Conservation (phyloP, 352 stramenopile genomes). For the Blastocystis sp. region DNA sequence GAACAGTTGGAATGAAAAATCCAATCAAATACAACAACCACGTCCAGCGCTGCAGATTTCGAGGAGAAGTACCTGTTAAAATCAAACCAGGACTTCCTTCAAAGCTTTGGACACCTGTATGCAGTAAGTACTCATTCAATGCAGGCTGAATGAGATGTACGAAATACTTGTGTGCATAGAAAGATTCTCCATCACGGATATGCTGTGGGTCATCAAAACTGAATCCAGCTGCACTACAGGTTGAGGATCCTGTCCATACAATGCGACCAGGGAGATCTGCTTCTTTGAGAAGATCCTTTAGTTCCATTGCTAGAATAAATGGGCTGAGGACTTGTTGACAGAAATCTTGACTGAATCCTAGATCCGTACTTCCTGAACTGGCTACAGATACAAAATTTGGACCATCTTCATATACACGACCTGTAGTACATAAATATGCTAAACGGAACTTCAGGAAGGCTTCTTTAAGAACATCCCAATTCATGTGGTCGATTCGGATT, state of each 20-base stretch:
- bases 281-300: slow-evolving; percentile 47
- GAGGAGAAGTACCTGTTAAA: slow-evolving; percentile 34
- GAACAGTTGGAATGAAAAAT: slow-evolving; percentile 49
- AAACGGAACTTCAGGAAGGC: slow-evolving; percentile 44
- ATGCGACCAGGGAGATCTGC: slow-evolving; percentile 40
- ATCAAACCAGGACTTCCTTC: slow-evolving; percentile 61
- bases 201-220: slow-evolving; percentile 57
- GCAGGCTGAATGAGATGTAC: slow-evolving; percentile 62
- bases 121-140: slow-evolving; percentile 21
- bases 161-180: slow-evolving; percentile 65
- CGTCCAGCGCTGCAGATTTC: not conserved
- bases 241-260: slow-evolving; percentile 57
- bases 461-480: slow-evolving; percentile 60
- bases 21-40: slow-evolving; percentile 33
- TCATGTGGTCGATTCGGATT: slow-evolving; percentile 65
- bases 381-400: slow-evolving; percentile 30
- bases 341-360: slow-evolving; percentile 56
- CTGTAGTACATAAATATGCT: slow-evolving; percentile 54
- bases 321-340: slow-evolving; percentile 34
- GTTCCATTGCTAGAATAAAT: slow-evolving; percentile 64
- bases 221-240: not conserved
- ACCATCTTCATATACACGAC: not conserved
- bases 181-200: slow-evolving; percentile 2
- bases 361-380: not conserved
- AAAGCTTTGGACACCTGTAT: slow-evolving; percentile 55